A percentile compares a stretch with the other conserved stretches of the same genome.
phyloP scores from a whole-genome alignment of 139 green algal genomes.

The Haematococcus lacustris region DNA sequence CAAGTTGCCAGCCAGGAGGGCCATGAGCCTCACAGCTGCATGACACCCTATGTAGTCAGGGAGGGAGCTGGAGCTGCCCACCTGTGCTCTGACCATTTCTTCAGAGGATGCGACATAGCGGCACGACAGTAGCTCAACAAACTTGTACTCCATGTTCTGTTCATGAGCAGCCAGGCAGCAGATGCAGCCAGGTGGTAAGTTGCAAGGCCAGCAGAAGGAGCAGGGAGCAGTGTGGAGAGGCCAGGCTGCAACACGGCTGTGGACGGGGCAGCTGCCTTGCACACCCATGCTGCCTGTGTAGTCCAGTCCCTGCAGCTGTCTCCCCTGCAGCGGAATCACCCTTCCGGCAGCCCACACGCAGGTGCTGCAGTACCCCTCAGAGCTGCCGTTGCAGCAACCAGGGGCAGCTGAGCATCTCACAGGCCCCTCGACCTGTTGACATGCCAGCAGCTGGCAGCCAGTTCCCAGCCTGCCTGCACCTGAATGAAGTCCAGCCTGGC shows the following conservation, averaged over 20 bases:
- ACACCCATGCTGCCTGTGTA: no score
- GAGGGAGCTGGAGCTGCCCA: neutral
- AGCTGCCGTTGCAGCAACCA: no score
- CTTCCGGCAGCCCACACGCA: no score
- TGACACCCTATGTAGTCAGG: neutral
- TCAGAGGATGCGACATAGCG: conserved; percentile 42
- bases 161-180: neutral
- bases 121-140: conserved; percentile 67
- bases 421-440: no score
- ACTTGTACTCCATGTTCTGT: conserved; percentile 81
- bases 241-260: neutral
- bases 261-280: neutral
- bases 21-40: neutral
- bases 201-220: neutral
- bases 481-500: conserved; percentile 60
- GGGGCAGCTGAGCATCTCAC: no score
- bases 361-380: no score
- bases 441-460: no score
- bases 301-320: no score
- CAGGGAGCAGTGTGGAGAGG: neutral
- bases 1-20: neutral
- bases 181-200: neutral
- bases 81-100: conserved; percentile 45
- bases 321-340: no score
- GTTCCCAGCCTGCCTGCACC: conserved; percentile 9